Conservation (phyloP, 2,329 filamentous ascomycete species). For the Leptographium procerum region DNA sequence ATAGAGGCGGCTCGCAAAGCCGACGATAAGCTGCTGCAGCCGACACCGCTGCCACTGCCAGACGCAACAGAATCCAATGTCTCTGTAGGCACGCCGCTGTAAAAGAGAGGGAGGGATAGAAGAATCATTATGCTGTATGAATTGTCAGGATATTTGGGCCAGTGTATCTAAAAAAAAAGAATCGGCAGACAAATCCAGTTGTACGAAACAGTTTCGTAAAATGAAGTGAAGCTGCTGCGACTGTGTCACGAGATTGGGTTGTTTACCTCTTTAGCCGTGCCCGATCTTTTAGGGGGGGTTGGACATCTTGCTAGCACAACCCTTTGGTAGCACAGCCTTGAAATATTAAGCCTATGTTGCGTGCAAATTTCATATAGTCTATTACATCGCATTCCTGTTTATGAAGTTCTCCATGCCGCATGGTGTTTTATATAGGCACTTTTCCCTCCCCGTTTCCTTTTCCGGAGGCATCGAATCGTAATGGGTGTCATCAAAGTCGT, state of each 20-base stretch:
- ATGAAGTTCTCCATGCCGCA: background rate
- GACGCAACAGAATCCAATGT: background rate
- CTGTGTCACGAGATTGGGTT: background rate
- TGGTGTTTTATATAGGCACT: background rate
- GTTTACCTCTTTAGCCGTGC: too few species aligned
- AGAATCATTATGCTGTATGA: background rate
- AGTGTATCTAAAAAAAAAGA: background rate
- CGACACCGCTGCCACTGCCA: background rate
- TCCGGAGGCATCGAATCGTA: background rate
- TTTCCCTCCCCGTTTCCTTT: background rate
- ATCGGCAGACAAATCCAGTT: background rate
- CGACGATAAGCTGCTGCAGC: background rate
- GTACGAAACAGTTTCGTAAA: background rate
- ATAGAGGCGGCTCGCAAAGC: background rate
- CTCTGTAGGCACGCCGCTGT: slow-evolving; percentile 3
- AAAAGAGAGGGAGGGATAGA: background rate
- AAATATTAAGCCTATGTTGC: background rate
- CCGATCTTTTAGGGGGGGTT: background rate
- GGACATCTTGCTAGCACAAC: background rate
- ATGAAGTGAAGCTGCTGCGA: background rate
- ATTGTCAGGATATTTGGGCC: background rate
- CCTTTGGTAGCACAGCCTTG: too few species aligned
- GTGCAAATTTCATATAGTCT: background rate
- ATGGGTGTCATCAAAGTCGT: background rate
- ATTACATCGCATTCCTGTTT: background rate